Evolutionary conservation across 495 filamentous ascomycete species (phyloP), one percentile per base, ranked within the genome.

Genomic region (Entonaema liquescens): DNA sequence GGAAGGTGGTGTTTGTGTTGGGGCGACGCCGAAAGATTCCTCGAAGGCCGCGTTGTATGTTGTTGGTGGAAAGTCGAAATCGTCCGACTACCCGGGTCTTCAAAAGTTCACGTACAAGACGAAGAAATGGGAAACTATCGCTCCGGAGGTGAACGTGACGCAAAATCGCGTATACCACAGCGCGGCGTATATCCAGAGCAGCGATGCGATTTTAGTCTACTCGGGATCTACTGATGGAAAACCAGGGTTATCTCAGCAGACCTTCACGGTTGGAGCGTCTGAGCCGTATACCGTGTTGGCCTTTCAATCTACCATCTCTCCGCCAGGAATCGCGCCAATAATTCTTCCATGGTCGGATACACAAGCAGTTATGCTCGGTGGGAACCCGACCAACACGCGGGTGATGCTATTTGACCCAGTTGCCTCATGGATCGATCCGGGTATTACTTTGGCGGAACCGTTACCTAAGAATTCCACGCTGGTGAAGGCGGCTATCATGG

Each of bases 51-150:
- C 87, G 7, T 84, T 99, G 12, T 98, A 92, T 70, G 85, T 99
- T 62, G 88, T 99, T 49, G 95, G 95, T 47, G 95, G 95, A 35
- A 85, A 84, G 52, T 80, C 83, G 15, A 79, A 80, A 11, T 75
- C 80, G 19, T 76, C 73, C 3, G 82, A 86, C 29, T 96, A 93
- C 73, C 76, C 85, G 29, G 95, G 95, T n/a, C 76, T 99, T 26
- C 94, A 97, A 74, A 87, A 91, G 67, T 99, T 88, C 74, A 88
- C 88, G 0, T 98, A 97, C 76, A 80, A 85, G n/a, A 86, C 88
- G 50, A 80, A 87, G 59, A 88, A 84, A 72, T 99, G 95, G 95
- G 85, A 91, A 68, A 88, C 85, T 2, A 82, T 97, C 33, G 73
- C 72, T 36, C 83, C 90, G 6, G 65, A 80, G 5, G 76, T 79